Base-by-base conservation (phyloP, 2,329 filamentous ascomycete species). In the Chaetomium olivaceum region DNA sequence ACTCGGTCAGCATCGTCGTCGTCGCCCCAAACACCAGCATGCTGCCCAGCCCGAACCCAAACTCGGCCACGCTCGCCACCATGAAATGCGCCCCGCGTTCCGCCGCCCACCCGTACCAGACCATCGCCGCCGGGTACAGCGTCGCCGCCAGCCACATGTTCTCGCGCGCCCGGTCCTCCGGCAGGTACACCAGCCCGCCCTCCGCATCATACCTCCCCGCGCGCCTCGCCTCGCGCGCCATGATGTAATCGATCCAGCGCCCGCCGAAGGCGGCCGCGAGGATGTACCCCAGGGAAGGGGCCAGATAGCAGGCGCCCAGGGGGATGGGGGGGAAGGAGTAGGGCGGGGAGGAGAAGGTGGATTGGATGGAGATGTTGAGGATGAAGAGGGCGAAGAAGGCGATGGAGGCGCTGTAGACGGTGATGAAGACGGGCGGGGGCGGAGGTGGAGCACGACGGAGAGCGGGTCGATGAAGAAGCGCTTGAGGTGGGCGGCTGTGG, bases 1-100 rank as follows among this genome's bases (percentile, higher is more conserved):
- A 93, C 74, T 95, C 91, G 0, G 91, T 94, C 70, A 95, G 80
- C 90, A 95, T 93, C 0, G 92, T 95, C 0, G 91, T 93, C 0
- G 86, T 82, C 71, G 87, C 84, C 58, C 86, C 84, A 77, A 91
- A 93, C 33, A 93, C 88, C 4, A 95, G 81, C 92, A 96, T 95
- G 36, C 85, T 89, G 2, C 89, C 89, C 3, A 91, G 71, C 19
- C 92, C 92, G 72, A 94, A 95, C 74, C 89, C 85, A 75, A 92
- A 90, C 51, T 89, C 87, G 27, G 88, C 87, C 48, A 90, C 80
- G 70, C 85, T 81, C 64, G 85, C 82, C 31, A 86, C 87, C 14
- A 87, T 76, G 86, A 88, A 91, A 65, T 85, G 82, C 3, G 91
- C 77, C 1, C 88, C 90, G 66, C 87, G 84, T 51, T 88, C 79